Evolutionary conservation across 331 rosid genomes (phyloP).

Genomic region (Malus hybrid): DNA sequence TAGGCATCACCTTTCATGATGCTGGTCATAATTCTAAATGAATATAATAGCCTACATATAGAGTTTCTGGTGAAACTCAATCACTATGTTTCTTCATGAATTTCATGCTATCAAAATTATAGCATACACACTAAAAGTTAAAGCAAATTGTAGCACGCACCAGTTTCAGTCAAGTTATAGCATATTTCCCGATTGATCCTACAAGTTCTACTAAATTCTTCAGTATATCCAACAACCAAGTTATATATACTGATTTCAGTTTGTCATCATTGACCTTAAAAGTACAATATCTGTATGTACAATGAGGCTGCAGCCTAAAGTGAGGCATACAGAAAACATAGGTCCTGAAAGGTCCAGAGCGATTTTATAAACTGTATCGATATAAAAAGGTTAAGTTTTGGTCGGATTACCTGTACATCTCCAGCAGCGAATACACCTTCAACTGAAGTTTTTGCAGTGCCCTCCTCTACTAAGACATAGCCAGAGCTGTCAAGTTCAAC

Average conservation of each 20-base stretch:
- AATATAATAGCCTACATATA: background rate
- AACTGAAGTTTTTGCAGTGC: constrained; percentile 76
- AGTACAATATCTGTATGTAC: background rate
- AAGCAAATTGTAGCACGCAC: background rate
- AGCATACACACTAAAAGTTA: too few species aligned
- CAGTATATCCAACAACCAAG: background rate
- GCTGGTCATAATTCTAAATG: background rate
- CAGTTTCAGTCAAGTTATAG: background rate
- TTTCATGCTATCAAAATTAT: background rate
- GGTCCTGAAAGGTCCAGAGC: background rate
- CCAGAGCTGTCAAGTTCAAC: constrained; percentile 78
- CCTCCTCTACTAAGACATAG: constrained; percentile 70
- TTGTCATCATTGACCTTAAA: background rate
- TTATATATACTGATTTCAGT: background rate
- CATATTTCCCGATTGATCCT: background rate
- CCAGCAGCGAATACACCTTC: constrained; percentile 99
- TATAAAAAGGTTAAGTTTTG: background rate
- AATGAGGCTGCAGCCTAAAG: background rate
- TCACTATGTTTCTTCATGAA: background rate
- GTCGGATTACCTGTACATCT: constrained; percentile 82
- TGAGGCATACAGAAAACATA: background rate
- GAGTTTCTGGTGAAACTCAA: background rate
- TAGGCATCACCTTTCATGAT: background rate
- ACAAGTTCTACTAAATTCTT: background rate
- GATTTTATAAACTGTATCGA: background rate